These are phyloP conservation scores for Basidiobolus heterosporus DNA, from an alignment of 371 early-diverging fungal genomes.

Conservation along the genomic window DNA sequence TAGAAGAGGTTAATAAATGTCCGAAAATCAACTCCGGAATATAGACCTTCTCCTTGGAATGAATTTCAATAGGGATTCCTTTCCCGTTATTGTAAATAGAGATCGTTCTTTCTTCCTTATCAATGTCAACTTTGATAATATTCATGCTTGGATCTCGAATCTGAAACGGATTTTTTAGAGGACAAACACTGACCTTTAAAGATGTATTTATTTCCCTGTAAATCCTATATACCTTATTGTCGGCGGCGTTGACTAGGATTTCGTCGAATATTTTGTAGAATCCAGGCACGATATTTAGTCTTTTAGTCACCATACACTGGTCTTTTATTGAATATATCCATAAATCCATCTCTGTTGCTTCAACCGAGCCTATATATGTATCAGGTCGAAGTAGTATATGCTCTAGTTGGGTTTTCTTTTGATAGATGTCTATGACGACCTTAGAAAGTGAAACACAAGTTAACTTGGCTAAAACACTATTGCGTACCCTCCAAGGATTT, in stretches of 20 bases:
- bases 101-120: slow-evolving; percentile 63
- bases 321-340: slow-evolving; percentile 67
- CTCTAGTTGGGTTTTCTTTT: slow-evolving; percentile 96
- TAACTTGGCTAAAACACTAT: too few relatives aligned
- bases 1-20: slow-evolving; percentile 94
- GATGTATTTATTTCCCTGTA: too few relatives aligned
- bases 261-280: slow-evolving; percentile 99
- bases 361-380: slow-evolving; percentile 97
- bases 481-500: too few relatives aligned
- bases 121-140: slow-evolving; percentile 82
- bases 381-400: slow-evolving; percentile 98
- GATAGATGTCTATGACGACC: slow-evolving; percentile 57
- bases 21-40: slow-evolving; percentile 99
- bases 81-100: slow-evolving; percentile 93
- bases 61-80: slow-evolving; percentile 96
- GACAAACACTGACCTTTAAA: too few relatives aligned
- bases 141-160: slow-evolving; percentile 88
- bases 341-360: slow-evolving; percentile 66
- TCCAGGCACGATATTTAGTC: slow-evolving; percentile 87
- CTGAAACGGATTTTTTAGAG: too few relatives aligned
- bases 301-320: slow-evolving; percentile 39
- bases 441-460: too few relatives aligned
- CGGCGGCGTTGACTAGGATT: slow-evolving; percentile 96
- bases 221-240: slow-evolving; percentile 80
- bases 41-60: slow-evolving; percentile 85